Evolutionary conservation across 805 yeast genomes (phyloP), one percentile per base, ranked within the genome.

Genomic region (Starmerella tilneyi): DNA sequence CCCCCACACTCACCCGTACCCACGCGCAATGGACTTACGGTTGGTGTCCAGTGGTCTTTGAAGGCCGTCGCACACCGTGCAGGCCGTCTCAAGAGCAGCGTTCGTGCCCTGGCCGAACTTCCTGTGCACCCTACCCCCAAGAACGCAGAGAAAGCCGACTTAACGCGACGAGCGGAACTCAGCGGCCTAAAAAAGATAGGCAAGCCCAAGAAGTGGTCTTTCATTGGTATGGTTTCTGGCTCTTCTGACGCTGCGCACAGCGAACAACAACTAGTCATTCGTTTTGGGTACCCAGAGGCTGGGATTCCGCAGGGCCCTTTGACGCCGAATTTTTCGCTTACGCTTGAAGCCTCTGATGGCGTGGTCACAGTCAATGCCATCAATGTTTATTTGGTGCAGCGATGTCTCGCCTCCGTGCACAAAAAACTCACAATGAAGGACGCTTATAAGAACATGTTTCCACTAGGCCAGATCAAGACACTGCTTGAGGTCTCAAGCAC

Each of bases 41-140:
- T 35, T 20, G 49, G 49, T 23, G 38, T 41, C 9, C 9, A 26
- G 17, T 45, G 49, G 49, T 17, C 38, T 15, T 4, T 45, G 16
- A 45, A 45, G 24, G 42, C 37, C 2, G 43, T 41, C 2, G 29
- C 29, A 1, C 45, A 45, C 37, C 31, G 49, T 4, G 7, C 43
- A 2, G 49, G 49, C 4, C 29, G 15, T 12, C 20, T 45, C n/a
- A 41, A 41, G 26, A 28, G 27, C 32, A 43, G 30, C 30, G 3
- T 43, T 16, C 42, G 46, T 21, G 28, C 35, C 11, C 16, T 13
- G 20, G 17, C 28, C 13, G 41, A 27, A 5, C 7, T 43, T 9
- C 46, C 41, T 5, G 46, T 43, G 4, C 22, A 35, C 15, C 46
- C 46, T 5, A 34, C 35, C 2, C 36, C 33, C 8, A 17, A 17